Evolutionary conservation across 495 filamentous ascomycete species (phyloP), one percentile per base, ranked within the genome.

Genomic region (Tuber aestivum): DNA sequence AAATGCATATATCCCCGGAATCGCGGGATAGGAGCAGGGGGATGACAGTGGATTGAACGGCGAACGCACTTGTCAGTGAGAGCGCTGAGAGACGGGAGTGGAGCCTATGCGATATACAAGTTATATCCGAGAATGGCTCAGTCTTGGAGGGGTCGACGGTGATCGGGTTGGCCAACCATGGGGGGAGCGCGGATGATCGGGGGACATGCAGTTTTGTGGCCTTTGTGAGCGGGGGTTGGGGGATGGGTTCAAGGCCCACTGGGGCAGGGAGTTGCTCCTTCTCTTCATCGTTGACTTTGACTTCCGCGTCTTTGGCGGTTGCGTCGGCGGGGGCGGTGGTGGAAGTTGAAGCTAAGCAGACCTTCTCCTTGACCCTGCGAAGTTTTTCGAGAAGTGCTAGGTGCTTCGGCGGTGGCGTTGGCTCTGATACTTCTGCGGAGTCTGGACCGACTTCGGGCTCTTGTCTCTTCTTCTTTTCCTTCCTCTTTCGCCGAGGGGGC

Each of bases 31-130:
- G 84, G 5, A 97, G 87, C 41, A 96, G 85, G 9, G 94, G 94
- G 41, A 97, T 87, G 0, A 95, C 88, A 0, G 90, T 89, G 0
- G 93, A 90, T 83, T 98, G 95, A 0, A 97, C 91, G 1, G 94
- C 91, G 80, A 97, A 92, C 1, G 95, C 93, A 65, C 92, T 87
- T 38, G 87, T 87, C 83, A 92, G 93, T 1, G 91, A 89, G 77
- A 90, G 89, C 18, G 86, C 81, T 38, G 89, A 86, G 5, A 98
- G 85, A 7, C 87, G 86, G n/a, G 88, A 86, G 0, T 91, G 84
- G 3, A 91, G 84, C 12, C 88, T 87, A 3, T 85, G 76, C 6
- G 87, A 85, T 35, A 93, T 83, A n/a, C 80, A 75, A 0, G 87
- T 86, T 6, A 97, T 84, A 0, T 88, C 84, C 4, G 85, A 83